Evolutionary conservation across 106 monocot genomes (phyloP).

Genomic region (Gastrodia elata): DNA sequence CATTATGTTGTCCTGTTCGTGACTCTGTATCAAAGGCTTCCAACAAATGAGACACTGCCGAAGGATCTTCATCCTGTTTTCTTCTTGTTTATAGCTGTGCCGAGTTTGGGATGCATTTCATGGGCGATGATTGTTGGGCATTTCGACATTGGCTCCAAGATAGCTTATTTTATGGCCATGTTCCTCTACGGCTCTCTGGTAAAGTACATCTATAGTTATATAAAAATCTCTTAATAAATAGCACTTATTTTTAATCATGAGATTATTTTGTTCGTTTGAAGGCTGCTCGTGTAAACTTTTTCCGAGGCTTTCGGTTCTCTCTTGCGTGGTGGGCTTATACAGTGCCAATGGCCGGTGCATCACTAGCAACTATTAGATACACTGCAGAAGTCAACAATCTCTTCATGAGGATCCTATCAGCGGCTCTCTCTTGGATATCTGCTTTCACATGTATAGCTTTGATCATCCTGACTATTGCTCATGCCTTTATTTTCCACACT

Average conservation of each 20-base stretch:
- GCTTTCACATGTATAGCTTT: conserved; percentile 45
- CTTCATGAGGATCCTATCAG: conserved; percentile 30
- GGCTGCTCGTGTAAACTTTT: not conserved
- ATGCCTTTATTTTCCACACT: conserved; percentile 51
- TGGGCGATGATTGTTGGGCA: conserved; percentile 54
- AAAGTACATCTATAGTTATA: too few species aligned
- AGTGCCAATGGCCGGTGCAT: conserved; percentile 59
- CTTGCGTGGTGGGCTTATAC: conserved; percentile 88
- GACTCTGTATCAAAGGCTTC: conserved; percentile 87
- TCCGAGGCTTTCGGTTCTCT: conserved; percentile 37
- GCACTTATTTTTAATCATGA: too few species aligned
- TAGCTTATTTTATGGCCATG: conserved; percentile 44
- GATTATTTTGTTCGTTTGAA: not conserved
- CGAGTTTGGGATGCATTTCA: conserved; percentile 62
- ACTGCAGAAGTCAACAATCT: conserved; percentile 34
- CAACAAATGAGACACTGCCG: conserved; percentile 50
- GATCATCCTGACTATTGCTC: conserved; percentile 46
- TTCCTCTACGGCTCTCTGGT: conserved; percentile 62
- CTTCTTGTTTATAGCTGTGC: conserved; percentile 77
- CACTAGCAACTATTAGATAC: conserved; percentile 55
- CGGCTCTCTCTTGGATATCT: conserved; percentile 38
- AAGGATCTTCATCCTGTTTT: conserved; percentile 75
- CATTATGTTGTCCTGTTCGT: conserved; percentile 84
- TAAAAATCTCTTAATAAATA: too few species aligned
- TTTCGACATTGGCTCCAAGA: conserved; percentile 39